Evolutionary conservation across 2,329 filamentous ascomycete genomes (phyloP).

Genomic region (Colletotrichum tropicale): DNA sequence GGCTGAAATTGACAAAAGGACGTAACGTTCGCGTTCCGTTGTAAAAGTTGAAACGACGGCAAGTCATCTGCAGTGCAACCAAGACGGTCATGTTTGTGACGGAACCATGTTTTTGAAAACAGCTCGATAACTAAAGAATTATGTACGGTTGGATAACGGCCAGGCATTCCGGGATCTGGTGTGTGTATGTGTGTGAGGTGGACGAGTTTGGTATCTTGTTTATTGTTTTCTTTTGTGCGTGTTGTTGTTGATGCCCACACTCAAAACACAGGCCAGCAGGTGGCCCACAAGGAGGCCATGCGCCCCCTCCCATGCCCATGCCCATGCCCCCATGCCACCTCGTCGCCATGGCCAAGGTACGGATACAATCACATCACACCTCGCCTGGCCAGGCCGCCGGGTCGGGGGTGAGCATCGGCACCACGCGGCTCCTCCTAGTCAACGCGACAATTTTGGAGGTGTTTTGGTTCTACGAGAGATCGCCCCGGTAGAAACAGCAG

Average conservation of each 20-base stretch:
- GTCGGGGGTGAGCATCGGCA: not conserved
- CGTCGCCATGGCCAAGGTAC: not conserved
- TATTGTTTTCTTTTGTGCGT: not conserved
- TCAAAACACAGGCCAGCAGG: not conserved
- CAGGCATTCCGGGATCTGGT: not conserved
- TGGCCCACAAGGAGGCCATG: not conserved
- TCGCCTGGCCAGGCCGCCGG: not conserved
- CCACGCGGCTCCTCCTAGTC: not conserved
- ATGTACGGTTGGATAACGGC: not conserved
- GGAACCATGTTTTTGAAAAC: not conserved
- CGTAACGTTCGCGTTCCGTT: not conserved
- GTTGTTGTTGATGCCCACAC: not conserved
- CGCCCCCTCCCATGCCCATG: not conserved
- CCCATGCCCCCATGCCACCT: not conserved
- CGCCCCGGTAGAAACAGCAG: not conserved
- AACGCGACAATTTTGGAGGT: not conserved
- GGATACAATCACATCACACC: not conserved
- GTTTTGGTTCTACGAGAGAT: not conserved
- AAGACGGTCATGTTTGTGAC: not conserved
- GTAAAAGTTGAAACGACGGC: slow-evolving; percentile 5
- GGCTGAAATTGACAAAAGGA: not conserved
- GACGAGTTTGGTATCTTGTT: slow-evolving; percentile 11
- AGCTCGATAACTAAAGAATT: not conserved
- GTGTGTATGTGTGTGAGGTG: not conserved
- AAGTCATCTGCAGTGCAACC: not conserved